Conservation (phyloP, 257 asterid genomes). For the Asclepias syriaca region DNA sequence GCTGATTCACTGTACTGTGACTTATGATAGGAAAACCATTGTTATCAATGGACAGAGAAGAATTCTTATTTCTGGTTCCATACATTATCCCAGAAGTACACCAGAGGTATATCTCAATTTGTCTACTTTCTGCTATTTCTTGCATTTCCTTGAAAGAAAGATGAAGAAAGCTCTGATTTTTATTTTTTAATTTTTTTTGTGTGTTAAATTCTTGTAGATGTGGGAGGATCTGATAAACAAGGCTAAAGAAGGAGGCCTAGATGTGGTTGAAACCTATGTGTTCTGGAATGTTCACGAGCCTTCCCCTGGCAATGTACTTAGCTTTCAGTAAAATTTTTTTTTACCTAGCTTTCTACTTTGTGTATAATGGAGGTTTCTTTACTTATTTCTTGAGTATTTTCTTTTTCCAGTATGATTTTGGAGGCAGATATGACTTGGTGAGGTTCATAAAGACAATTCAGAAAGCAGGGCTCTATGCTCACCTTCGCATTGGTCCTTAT, state of each 20-base stretch:
- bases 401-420: constrained; percentile 71
- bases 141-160: constrained; percentile 4
- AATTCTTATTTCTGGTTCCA: constrained; percentile 84
- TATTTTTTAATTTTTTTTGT: constrained; percentile 19
- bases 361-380: background rate
- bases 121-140: constrained; percentile 4
- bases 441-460: constrained; percentile 74
- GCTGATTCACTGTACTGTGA: constrained; percentile 56
- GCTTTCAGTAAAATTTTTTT: constrained; percentile 8
- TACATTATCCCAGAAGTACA: constrained; percentile 93
- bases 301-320: constrained; percentile 62
- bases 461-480: constrained; percentile 81
- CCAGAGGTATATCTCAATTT: constrained; percentile 58
- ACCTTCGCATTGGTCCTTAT: constrained; percentile 89
- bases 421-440: constrained; percentile 81
- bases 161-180: constrained; percentile 4
- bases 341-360: constrained; percentile 6
- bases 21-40: constrained; percentile 68
- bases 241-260: constrained; percentile 88
- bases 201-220: constrained; percentile 42
- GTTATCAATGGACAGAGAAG: constrained; percentile 65
- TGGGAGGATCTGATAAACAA: constrained; percentile 83
- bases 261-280: constrained; percentile 80
- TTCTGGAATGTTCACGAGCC: constrained; percentile 95
- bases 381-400: constrained; percentile 13